A percentile compares a stretch with the other conserved stretches of the same genome.
phyloP scores from a whole-genome alignment of 345 rosid species.

The Brassica incana region DNA sequence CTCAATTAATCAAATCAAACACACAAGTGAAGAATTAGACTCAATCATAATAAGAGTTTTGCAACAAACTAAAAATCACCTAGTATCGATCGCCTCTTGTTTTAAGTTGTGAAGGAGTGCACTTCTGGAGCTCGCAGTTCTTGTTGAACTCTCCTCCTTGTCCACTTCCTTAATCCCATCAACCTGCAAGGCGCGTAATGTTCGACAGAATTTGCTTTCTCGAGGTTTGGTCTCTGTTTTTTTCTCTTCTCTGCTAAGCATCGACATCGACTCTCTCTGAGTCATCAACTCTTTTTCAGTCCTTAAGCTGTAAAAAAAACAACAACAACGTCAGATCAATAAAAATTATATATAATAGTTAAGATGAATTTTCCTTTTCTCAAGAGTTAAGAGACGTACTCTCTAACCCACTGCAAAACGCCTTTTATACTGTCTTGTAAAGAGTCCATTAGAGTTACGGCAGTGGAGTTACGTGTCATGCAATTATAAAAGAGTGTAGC shows the following conservation, averaged over 20 bases:
- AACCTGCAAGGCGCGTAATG: no score
- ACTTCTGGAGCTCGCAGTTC: no score
- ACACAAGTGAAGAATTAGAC: background rate
- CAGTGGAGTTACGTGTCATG: background rate
- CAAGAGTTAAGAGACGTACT: background rate
- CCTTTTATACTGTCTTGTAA: background rate
- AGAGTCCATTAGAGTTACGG: background rate
- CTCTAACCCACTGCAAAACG: background rate
- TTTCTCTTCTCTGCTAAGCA: no score
- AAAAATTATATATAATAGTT: no score
- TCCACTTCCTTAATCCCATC: no score
- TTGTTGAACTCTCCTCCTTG: no score
- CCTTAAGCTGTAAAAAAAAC: background rate
- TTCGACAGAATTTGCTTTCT: no score
- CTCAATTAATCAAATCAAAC: background rate
- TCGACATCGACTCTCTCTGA: no score
- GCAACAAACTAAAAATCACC: background rate
- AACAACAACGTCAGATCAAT: background rate
- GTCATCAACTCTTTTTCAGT: no score
- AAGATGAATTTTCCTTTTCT: background rate
- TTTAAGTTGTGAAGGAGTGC: no score
- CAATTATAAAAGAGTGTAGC: background rate
- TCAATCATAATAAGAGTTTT: background rate
- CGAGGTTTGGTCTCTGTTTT: no score
- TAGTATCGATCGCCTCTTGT: conserved; percentile 36